Evolutionary conservation across 768 basidiomycete genomes (phyloP), one percentile per base, ranked within the genome.

Genomic region (Mycena capillaripes): DNA sequence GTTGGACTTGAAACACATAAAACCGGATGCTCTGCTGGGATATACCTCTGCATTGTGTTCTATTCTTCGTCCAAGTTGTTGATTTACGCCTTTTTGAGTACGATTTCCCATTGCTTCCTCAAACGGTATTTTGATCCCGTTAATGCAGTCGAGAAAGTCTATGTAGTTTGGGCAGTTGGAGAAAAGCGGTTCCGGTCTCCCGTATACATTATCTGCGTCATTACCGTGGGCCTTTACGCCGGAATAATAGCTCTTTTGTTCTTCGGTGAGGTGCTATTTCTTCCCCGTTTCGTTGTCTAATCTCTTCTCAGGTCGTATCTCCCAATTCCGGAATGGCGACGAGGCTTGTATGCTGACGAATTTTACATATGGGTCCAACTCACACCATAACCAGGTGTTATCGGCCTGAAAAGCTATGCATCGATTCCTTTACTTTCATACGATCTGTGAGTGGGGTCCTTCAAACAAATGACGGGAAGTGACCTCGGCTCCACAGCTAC

Each of bases 401-500:
- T 68, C 16, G 71, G 65, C 23, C 64, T 61, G 30, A 62, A 44
- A 69, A 40, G 50, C 21, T 10, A 8, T 5, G 71, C 64, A 2
- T 63, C 55, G 5, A 59, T 60, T 14, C 48, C 66, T 2, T 44
- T 69, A 16, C 59, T 63, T 25, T 66, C 66, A 12, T 71, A 69
- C 42, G 65, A 61, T 56, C 58, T 72, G 62, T 72, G n/a, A 64
- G 58, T 62, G 7, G 3, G 75, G 36, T 2, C 66, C 72, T 21
- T 79, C 82, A 5, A 79, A 75, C 1, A 16, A 36, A 34, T 27
- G 21, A n/a, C 32, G 11, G 12, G 32, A 23, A 32, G 7, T n/a
- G 38, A 29, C 32, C 21, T 19, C 21, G 25, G 2, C 38, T 23
- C 19, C 53, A 55, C 14, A 81, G 78, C 4, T 74, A 73, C 62